A percentile compares a stretch with the other conserved stretches of the same genome.
Conservation (phyloP, 371 early-diverging fungal genomes). For the Mortierella sp. region DNA sequence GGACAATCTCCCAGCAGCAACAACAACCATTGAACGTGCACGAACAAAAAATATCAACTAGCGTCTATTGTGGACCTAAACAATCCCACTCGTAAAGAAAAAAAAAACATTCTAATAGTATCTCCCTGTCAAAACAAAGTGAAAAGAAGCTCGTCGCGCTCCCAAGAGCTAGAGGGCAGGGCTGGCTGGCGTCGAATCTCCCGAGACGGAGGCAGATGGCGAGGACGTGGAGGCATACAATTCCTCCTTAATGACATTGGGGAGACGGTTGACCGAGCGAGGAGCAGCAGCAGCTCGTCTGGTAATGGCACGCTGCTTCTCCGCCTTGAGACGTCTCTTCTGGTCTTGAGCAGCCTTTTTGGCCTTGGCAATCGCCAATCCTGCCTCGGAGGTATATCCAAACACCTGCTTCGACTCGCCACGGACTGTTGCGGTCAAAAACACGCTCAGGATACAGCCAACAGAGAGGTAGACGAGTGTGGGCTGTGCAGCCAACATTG, state of each 20-base stretch:
- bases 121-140: background rate
- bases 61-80: background rate
- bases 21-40: background rate
- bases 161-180: background rate
- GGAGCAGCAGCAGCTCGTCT: conserved; percentile 6
- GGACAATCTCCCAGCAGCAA: background rate
- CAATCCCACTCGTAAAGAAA: background rate
- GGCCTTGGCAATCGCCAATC: conserved; percentile 63
- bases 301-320: conserved; percentile 17
- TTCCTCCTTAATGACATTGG: conserved; percentile 34
- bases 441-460: conserved; percentile 90
- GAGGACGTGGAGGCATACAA: conserved; percentile 11
- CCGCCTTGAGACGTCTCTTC: conserved; percentile 17
- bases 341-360: conserved; percentile 49
- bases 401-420: conserved; percentile 87
- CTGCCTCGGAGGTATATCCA: conserved; percentile 77
- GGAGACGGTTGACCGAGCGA: conserved; percentile 9
- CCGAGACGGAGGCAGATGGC: background rate
- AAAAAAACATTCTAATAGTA: background rate
- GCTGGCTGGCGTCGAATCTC: conserved; percentile 7
- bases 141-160: background rate
- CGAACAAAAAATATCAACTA: background rate
- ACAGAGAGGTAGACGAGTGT: conserved; percentile 94
- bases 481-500: conserved; percentile 94
- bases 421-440: conserved; percentile 81